Conservation (phyloP, 1,139 yeast genomes). For the Nakaseomyces glabratus region DNA sequence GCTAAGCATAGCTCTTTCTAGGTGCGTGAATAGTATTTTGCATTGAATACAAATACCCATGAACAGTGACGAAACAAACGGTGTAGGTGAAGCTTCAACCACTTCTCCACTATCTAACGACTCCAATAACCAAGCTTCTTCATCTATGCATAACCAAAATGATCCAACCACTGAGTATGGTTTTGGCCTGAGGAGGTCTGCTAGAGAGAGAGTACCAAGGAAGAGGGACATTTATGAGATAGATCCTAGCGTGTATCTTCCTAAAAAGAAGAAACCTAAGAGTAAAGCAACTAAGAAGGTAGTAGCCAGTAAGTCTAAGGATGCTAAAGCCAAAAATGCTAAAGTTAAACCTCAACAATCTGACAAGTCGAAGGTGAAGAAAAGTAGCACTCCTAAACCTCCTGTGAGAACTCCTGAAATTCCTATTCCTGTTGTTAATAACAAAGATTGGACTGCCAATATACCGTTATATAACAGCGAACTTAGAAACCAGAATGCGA, state of each 20-base stretch:
- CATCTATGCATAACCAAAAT: background rate
- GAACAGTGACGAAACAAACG: too few relatives aligned
- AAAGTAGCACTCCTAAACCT: background rate
- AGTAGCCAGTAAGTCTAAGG: background rate
- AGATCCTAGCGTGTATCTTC: slow-evolving; percentile 3
- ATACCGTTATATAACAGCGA: slow-evolving; percentile 22
- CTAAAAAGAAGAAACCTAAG: slow-evolving; percentile 5
- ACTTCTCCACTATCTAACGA: too few relatives aligned
- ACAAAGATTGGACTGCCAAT: slow-evolving; percentile 22
- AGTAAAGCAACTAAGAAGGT: slow-evolving; percentile 2
- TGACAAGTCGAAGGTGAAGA: background rate
- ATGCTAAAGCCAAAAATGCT: background rate
- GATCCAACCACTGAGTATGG: background rate
- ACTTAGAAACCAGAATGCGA: slow-evolving; percentile 24
- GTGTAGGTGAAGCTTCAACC: too few relatives aligned
- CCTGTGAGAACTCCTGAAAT: background rate
- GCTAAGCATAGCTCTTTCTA: too few relatives aligned
- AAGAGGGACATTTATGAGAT: slow-evolving; percentile 6
- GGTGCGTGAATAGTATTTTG: too few relatives aligned
- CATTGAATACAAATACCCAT: too few relatives aligned
- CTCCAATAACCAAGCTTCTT: too few relatives aligned
- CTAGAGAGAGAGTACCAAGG: slow-evolving; percentile 5
- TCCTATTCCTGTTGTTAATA: slow-evolving; percentile 3
- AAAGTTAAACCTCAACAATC: background rate
- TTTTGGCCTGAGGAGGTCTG: slow-evolving; percentile 1